Percentiles rank a stretch among this genome's conserved stretches.
These are phyloP conservation scores for Aspergillus floridensis DNA, from an alignment of 2,329 filamentous ascomycete genomes.

Conservation along the genomic window DNA sequence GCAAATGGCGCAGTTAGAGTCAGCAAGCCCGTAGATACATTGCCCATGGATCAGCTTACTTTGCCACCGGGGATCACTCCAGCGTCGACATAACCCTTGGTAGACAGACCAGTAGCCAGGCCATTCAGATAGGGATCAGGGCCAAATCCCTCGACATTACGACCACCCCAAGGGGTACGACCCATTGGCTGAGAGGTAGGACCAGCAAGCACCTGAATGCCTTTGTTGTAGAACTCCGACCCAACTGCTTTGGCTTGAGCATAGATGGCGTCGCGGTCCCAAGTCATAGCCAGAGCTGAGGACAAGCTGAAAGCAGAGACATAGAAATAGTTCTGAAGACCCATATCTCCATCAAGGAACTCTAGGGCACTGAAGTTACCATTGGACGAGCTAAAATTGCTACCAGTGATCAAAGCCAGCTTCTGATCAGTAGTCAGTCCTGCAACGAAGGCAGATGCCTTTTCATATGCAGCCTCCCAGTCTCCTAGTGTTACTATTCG, in stretches of 20 bases:
- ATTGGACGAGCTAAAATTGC: slow-evolving; percentile 21
- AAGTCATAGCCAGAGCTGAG: slow-evolving; percentile 21
- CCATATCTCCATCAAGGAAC: slow-evolving; percentile 21
- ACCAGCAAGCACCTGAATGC: slow-evolving; percentile 19
- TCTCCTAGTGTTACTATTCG: slow-evolving; percentile 8
- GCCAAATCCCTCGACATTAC: slow-evolving; percentile 40
- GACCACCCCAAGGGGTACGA: slow-evolving; percentile 20
- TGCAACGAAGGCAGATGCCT: slow-evolving; percentile 17
- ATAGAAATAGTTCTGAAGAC: slow-evolving; percentile 21
- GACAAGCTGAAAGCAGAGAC: slow-evolving; percentile 21
- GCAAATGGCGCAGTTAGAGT: not conserved
- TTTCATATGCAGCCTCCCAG: slow-evolving; percentile 18
- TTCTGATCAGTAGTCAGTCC: slow-evolving; percentile 23
- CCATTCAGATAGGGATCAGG: slow-evolving; percentile 47
- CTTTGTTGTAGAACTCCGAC: slow-evolving; percentile 20
- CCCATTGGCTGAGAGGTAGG: slow-evolving; percentile 21
- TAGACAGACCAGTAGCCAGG: slow-evolving; percentile 41
- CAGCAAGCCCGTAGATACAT: not conserved
- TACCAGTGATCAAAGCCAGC: slow-evolving; percentile 28
- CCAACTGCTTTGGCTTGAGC: slow-evolving; percentile 18
- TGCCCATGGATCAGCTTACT: not conserved
- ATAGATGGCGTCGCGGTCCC: slow-evolving; percentile 21
- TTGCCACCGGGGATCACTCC: slow-evolving; percentile 27
- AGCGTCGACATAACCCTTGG: slow-evolving; percentile 58
- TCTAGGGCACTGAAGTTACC: slow-evolving; percentile 24